These are phyloP conservation scores for Verticillium isaacii DNA, from an alignment of 2,329 filamentous ascomycete genomes.

Conservation along the genomic window DNA sequence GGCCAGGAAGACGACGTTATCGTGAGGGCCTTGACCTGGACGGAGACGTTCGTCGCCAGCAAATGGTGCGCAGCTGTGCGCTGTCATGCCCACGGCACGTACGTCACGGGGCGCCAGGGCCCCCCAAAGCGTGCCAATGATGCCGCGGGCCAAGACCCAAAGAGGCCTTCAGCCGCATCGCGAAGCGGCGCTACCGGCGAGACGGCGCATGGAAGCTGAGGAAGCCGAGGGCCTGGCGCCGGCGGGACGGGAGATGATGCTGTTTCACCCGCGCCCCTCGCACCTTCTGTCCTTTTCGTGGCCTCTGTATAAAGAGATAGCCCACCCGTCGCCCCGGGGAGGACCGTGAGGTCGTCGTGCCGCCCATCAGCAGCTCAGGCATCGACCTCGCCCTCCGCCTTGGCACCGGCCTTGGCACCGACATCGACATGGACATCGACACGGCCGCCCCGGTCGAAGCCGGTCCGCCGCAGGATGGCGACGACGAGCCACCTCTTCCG, in stretches of 20 bases:
- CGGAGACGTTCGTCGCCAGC: too few species aligned
- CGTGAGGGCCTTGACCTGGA: too few species aligned
- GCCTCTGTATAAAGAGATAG: neutral
- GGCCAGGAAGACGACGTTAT: too few species aligned
- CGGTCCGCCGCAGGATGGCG: constrained; percentile 41
- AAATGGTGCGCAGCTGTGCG: neutral
- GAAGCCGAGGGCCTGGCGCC: neutral
- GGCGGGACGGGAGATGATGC: neutral
- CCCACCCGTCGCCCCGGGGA: too few species aligned
- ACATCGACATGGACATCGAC: too few species aligned
- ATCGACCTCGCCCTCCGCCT: too few species aligned
- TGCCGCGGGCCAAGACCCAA: neutral
- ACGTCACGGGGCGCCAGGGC: neutral
- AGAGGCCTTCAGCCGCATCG: neutral
- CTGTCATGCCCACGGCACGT: neutral
- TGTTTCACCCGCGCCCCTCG: neutral
- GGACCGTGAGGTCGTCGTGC: too few species aligned
- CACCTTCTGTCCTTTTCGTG: neutral
- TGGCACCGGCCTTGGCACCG: too few species aligned
- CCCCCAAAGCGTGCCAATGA: neutral
- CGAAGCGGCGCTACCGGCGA: neutral
- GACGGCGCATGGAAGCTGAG: neutral
- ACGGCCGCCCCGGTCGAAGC: neutral
- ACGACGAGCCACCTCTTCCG: constrained; percentile 70
- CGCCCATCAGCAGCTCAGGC: too few species aligned